Percentiles rank a stretch among this genome's conserved stretches.
These are phyloP conservation scores for Spraguea lophii DNA, from an alignment of 371 early-diverging fungal genomes.

Conservation along the genomic window DNA sequence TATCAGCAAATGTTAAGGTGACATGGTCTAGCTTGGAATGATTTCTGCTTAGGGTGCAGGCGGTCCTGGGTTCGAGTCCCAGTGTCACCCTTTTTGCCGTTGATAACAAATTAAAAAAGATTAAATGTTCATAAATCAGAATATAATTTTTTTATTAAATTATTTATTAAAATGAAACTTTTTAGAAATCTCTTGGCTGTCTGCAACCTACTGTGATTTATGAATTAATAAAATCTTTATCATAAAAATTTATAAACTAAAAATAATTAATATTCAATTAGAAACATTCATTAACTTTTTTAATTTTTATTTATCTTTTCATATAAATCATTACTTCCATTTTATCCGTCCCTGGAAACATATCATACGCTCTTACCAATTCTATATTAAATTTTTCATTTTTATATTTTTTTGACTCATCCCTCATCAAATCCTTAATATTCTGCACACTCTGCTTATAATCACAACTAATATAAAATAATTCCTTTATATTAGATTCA, in stretches of 20 bases:
- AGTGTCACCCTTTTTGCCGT: slow-evolving; percentile 44
- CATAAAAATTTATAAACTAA: no score
- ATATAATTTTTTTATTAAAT: no score
- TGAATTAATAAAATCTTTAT: no score
- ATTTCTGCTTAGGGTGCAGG: slow-evolving; percentile 46
- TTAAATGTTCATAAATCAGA: no score
- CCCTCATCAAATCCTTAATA: slow-evolving; percentile 1
- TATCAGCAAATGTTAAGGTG: slow-evolving; percentile 33
- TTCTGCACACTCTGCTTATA: neutral
- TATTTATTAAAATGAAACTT: no score
- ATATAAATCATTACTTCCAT: slow-evolving; percentile 1
- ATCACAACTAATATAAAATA: slow-evolving; percentile 6
- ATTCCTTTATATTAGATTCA: neutral
- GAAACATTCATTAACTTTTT: no score
- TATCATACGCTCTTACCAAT: slow-evolving; percentile 1
- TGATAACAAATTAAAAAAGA: no score
- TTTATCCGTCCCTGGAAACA: slow-evolving; percentile 2
- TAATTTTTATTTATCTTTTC: neutral
- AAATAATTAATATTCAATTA: no score
- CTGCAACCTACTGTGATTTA: no score
- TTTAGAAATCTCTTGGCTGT: no score
- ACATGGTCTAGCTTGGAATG: slow-evolving; percentile 47
- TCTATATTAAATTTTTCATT: neutral
- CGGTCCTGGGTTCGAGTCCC: slow-evolving; percentile 47
- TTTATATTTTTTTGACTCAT: slow-evolving; percentile 3